Evolutionary conservation across 495 filamentous ascomycete genomes (phyloP).

Genomic region (Hyaloscypha hepaticicola): DNA sequence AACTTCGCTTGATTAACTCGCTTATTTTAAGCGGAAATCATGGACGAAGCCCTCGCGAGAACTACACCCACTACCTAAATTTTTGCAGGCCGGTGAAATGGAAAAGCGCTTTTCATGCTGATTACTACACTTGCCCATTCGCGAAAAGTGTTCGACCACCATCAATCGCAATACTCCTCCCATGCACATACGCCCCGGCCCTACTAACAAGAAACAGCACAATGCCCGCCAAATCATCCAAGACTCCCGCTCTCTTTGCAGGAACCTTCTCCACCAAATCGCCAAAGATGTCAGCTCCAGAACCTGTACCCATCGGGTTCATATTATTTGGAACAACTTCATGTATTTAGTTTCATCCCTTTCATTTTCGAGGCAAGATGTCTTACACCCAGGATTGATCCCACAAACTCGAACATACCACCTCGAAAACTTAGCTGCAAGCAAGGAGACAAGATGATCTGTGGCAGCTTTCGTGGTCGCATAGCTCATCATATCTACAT

Average conservation of each 20-base stretch:
- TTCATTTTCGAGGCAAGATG: neutral
- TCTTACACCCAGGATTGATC: conserved; percentile 49
- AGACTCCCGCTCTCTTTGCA: conserved; percentile 39
- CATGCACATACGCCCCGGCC: conserved; percentile 37
- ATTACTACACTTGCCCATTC: conserved; percentile 24
- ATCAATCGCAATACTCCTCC: conserved; percentile 22
- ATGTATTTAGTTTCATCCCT: conserved; percentile 7
- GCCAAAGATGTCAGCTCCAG: conserved; percentile 44
- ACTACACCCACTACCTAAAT: too few species aligned
- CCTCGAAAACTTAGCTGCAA: conserved; percentile 43
- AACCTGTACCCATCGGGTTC: conserved; percentile 42
- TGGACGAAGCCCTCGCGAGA: too few species aligned
- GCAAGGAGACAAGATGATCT: conserved; percentile 44
- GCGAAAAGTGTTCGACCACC: conserved; percentile 27
- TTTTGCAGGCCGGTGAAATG: too few species aligned
- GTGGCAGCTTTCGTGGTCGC: conserved; percentile 46
- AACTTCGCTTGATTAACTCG: too few species aligned
- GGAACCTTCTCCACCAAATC: conserved; percentile 45
- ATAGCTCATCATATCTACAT: conserved; percentile 48
- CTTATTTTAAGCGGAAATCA: too few species aligned
- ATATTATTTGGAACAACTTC: conserved; percentile 48
- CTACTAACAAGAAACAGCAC: conserved; percentile 42
- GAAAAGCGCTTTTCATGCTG: too few species aligned
- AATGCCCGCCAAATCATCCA: conserved; percentile 43
- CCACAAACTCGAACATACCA: conserved; percentile 45